Percentiles rank a stretch among this genome's conserved stretches.
phyloP scores from a whole-genome alignment of 73 alveolate species.

The Symbiodinium natans region DNA sequence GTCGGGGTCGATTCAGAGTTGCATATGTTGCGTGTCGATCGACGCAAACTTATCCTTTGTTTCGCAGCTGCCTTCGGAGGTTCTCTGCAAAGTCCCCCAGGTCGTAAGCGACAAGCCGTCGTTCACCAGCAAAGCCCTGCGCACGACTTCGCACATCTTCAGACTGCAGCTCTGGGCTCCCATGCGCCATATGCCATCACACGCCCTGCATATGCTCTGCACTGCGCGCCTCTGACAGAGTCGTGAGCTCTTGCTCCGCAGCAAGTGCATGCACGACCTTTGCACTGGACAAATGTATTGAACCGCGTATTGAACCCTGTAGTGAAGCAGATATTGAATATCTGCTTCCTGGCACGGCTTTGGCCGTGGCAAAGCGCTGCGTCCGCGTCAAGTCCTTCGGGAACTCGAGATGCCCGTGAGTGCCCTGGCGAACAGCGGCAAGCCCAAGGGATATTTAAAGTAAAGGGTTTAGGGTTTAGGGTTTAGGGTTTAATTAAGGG shows the following conservation, averaged over 20 bases:
- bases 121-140: slow-evolving; percentile 22
- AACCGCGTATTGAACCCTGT: not conserved
- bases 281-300: not conserved
- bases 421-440: not conserved
- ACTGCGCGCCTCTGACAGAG: slow-evolving; percentile 41
- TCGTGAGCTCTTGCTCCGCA: slow-evolving; percentile 18
- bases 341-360: not conserved
- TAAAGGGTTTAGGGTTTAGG: no score
- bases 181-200: not conserved
- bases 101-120: slow-evolving; percentile 74
- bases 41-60: no score
- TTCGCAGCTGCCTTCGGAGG: slow-evolving; percentile 7
- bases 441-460: no score
- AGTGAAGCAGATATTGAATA: not conserved
- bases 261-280: slow-evolving; percentile 65
- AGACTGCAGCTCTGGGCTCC: not conserved
- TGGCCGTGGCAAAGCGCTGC: slow-evolving; percentile 34
- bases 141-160: not conserved
- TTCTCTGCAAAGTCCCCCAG: slow-evolving; percentile 44
- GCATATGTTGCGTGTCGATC: no score
- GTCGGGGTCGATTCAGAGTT: no score
- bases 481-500: no score
- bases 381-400: slow-evolving; percentile 46
- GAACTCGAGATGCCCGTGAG: slow-evolving; percentile 25
- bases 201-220: not conserved